A percentile compares a stretch with the other conserved stretches of the same genome.
phyloP scores from a whole-genome alignment of 176 grass and related monocot genomes.

The Pharus latifolius region DNA sequence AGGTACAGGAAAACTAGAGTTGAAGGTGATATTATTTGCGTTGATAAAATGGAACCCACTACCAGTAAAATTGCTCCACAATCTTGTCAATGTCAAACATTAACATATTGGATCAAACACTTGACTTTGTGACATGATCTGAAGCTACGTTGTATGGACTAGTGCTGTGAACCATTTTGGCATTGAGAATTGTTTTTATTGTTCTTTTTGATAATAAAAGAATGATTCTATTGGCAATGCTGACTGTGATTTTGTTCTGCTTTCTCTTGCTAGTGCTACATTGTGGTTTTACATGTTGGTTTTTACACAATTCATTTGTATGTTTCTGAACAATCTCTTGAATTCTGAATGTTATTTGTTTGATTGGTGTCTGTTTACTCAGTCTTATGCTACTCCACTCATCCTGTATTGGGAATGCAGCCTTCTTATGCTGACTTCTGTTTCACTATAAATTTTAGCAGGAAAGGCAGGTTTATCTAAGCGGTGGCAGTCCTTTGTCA shows the following conservation, averaged over 20 bases:
- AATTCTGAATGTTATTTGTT: background rate
- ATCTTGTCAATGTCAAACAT: background rate
- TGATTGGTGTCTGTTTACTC: background rate
- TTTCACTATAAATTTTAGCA: constrained; percentile 26
- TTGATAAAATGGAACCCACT: background rate
- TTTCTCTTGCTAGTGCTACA: background rate
- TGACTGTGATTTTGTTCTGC: too few species aligned
- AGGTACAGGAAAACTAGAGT: background rate
- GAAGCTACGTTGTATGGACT: background rate
- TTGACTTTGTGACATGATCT: background rate
- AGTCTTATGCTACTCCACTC: background rate
- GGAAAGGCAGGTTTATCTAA: constrained; percentile 60
- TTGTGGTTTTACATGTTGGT: background rate
- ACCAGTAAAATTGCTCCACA: background rate
- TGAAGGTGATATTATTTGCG: background rate
- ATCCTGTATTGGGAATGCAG: background rate
- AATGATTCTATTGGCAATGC: too few species aligned
- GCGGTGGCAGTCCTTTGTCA: constrained; percentile 44
- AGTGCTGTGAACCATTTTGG: background rate
- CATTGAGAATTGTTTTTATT: background rate
- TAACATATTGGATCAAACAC: background rate
- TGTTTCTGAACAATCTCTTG: background rate
- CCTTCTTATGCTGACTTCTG: background rate
- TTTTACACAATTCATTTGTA: background rate
- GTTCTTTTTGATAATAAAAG: too few species aligned